phyloP scores from a whole-genome alignment of 768 basidiomycete genomes.

The Lentinula guzmanii region DNA sequence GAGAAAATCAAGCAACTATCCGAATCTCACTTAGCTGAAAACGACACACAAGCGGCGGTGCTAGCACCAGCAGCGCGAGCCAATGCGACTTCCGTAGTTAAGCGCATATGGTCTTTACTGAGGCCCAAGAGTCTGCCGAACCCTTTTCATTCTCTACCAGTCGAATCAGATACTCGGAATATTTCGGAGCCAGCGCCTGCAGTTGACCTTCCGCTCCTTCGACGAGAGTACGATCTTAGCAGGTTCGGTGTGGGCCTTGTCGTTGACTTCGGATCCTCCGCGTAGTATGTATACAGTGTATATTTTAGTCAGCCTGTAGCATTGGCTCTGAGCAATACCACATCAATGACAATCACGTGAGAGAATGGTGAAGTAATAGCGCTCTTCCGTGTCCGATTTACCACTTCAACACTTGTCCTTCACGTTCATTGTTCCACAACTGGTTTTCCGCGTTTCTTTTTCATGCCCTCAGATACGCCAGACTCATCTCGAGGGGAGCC shows the following conservation, averaged over 20 bases:
- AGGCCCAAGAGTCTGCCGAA: not conserved
- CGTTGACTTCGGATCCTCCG: conserved; percentile 56
- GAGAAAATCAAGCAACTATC: not conserved
- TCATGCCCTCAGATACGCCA: conserved; percentile 33
- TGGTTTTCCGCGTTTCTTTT: not conserved
- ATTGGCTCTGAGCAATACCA: too few relatives aligned
- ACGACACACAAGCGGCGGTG: not conserved
- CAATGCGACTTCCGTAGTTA: not conserved
- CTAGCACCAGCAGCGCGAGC: not conserved
- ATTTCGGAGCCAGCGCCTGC: not conserved
- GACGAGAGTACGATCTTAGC: conserved; percentile 65
- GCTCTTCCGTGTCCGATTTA: not conserved
- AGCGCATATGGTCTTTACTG: conserved; percentile 1
- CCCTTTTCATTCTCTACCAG: not conserved
- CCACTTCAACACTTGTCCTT: not conserved
- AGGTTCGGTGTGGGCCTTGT: conserved; percentile 67
- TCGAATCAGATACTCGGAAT: not conserved
- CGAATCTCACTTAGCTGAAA: not conserved
- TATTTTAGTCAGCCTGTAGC: too few relatives aligned
- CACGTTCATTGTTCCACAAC: not conserved
- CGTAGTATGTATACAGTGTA: not conserved
- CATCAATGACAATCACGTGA: not conserved
- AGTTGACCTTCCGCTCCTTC: conserved; percentile 20
- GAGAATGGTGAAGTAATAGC: not conserved
- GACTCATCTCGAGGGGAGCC: conserved; percentile 24